These are phyloP conservation scores for Copromyces sp. DNA, from an alignment of 495 filamentous ascomycete species.

Conservation along the genomic window DNA sequence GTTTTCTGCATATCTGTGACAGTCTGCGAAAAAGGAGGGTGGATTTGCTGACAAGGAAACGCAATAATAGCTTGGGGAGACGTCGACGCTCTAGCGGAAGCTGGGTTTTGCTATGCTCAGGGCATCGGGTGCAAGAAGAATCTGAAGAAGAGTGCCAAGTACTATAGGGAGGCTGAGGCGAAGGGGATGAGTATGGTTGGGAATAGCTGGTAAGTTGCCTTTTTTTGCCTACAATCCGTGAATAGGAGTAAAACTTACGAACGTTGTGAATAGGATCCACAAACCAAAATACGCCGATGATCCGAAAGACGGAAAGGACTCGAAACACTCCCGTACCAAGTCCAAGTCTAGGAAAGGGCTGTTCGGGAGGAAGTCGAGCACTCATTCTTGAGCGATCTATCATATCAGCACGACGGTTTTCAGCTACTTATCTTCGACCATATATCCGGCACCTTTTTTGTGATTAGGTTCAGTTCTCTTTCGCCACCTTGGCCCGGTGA, in stretches of 20 bases:
- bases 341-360: conserved; percentile 34
- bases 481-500: neutral
- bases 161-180: conserved; percentile 80
- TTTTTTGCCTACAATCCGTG: neutral
- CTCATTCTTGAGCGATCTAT: neutral
- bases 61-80: conserved; percentile 70
- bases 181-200: conserved; percentile 97
- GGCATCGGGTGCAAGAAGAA: conserved; percentile 88
- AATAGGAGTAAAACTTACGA: neutral
- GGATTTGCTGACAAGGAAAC: conserved; percentile 5
- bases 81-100: conserved; percentile 80
- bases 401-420: neutral
- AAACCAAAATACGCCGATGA: conserved; percentile 82
- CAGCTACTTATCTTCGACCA: neutral
- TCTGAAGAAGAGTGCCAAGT: conserved; percentile 84
- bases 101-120: conserved; percentile 80
- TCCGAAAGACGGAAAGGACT: conserved; percentile 15
- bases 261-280: conserved; percentile 59
- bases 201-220: conserved; percentile 78
- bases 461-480: neutral
- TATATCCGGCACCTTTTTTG: neutral
- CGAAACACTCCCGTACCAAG: conserved; percentile 32
- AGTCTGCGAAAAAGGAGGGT: neutral
- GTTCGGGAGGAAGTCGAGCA: conserved; percentile 26
- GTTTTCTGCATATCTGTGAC: conserved; percentile 24